Evolutionary conservation across 768 basidiomycete species (phyloP).

Genomic region (Mycena alexandri): DNA sequence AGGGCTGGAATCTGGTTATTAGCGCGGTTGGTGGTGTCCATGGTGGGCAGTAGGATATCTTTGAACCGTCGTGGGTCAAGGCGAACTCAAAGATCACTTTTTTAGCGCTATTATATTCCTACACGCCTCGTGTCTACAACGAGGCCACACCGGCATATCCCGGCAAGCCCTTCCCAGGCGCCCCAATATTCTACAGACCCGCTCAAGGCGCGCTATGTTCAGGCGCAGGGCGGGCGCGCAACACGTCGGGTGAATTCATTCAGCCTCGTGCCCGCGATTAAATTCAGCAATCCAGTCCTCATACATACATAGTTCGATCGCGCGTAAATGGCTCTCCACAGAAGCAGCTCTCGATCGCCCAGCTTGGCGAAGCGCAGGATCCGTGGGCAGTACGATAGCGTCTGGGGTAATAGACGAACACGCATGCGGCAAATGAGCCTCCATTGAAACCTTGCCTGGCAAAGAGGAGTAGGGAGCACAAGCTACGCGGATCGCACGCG

Average conservation of each 20-base stretch:
- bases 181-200: neutral
- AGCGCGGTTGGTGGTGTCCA: constrained; percentile 53
- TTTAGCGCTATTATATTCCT: constrained; percentile 17
- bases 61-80: neutral
- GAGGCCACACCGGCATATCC: too few relatives aligned
- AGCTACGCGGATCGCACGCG: constrained; percentile 17
- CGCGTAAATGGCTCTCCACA: constrained; percentile 19
- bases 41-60: constrained; percentile 38
- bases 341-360: constrained; percentile 5
- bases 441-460: constrained; percentile 8
- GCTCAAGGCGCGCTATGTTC: neutral
- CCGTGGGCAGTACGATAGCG: constrained; percentile 2
- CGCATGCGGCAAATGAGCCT: constrained; percentile 8
- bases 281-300: constrained; percentile 3
- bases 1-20: constrained; percentile 56
- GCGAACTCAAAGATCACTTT: constrained; percentile 15
- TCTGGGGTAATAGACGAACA: neutral
- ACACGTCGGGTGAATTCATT: neutral
- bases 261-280: neutral
- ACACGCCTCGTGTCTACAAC: too few relatives aligned
- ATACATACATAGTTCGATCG: neutral
- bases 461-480: constrained; percentile 14
- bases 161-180: too few relatives aligned
- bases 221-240: too few relatives aligned
- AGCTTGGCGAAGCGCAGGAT: constrained; percentile 2